phyloP scores from a whole-genome alignment of 2,329 filamentous ascomycete species.

The Hypomyces rosellus region DNA sequence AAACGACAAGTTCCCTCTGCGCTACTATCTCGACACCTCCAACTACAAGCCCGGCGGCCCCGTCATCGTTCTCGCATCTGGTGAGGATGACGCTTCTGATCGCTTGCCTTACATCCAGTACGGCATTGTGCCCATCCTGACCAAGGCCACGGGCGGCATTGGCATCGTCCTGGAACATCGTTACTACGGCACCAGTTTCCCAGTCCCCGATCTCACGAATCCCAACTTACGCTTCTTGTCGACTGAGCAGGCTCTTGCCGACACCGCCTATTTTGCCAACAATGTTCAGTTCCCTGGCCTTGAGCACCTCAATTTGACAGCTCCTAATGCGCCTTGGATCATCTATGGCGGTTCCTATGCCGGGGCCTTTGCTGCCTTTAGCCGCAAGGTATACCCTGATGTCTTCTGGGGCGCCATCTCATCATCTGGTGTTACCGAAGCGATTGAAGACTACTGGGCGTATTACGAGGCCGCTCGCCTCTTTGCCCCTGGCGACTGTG shows the following conservation, averaged over 20 bases:
- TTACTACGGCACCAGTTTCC: constrained; percentile 76
- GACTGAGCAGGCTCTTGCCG: constrained; percentile 76
- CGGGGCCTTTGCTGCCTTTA: constrained; percentile 70
- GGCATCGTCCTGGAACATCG: constrained; percentile 80
- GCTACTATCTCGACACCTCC: constrained; percentile 78
- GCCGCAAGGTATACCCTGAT: constrained; percentile 71
- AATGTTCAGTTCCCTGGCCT: constrained; percentile 66
- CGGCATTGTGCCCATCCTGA: constrained; percentile 66
- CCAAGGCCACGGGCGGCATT: constrained; percentile 64
- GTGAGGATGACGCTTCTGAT: constrained; percentile 31
- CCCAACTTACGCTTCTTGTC: constrained; percentile 74
- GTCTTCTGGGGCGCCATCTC: constrained; percentile 74
- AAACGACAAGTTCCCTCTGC: constrained; percentile 58
- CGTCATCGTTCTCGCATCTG: constrained; percentile 67
- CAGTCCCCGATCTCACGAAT: constrained; percentile 57
- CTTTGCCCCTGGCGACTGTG: constrained; percentile 53
- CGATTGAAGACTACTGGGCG: constrained; percentile 71
- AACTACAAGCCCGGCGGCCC: constrained; percentile 74
- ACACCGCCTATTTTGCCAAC: constrained; percentile 73
- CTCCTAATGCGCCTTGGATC: constrained; percentile 62
- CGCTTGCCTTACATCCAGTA: constrained; percentile 67
- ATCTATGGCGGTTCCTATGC: constrained; percentile 82
- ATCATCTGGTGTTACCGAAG: constrained; percentile 71
- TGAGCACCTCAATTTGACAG: constrained; percentile 59
- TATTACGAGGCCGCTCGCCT: constrained; percentile 47